Evolutionary conservation across 2,329 filamentous ascomycete genomes (phyloP), one percentile per base, ranked within the genome.

Genomic region (Microdochium nivale): DNA sequence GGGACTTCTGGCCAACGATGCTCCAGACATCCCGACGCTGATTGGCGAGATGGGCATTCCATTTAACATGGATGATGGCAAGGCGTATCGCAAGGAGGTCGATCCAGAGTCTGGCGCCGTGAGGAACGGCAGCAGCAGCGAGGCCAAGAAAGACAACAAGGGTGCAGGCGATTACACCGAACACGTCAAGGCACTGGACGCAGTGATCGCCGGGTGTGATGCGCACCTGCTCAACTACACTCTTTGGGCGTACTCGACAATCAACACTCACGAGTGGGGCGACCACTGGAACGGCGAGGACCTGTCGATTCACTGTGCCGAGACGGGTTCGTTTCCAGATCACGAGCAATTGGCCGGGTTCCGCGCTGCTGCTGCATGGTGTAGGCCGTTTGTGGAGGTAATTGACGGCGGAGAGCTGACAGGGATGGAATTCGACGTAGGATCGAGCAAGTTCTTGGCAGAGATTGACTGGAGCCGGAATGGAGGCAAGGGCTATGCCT

Each of bases 231-330:
- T 59, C 30, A 56, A 43, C 43, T 61, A 54, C 35, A 56, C 59
- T 3, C 30, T 60, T 1, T 61, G 59, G 56, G 56, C 54, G 2
- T 61, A 58, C 48, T 58, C 57, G 44, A 35, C 54, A 2, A 40
- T 52, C 40, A 61, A 60, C 56, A 56, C 24, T 10, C 58, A 59
- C n/a, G 53, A 61, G 49, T 59, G 58, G 59, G 57, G 59, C 14
- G 58, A 61, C 52, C 33, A 54, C 27, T 62, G 59, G 60, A 60
- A 61, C 50, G 58, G 59, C 37, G 60, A 62, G 52, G 59, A 60
- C 25, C 47, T 62, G n/a, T 60, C 57, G 11, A 53, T 62, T 10
- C 54, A 54, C 47, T 60, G 54, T 44, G 32, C 52, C 40, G 58
- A 59, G 50, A 59, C 58, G 3, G 56, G 54, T 11, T 59, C 59